Percentiles rank a stretch among this genome's conserved stretches.
Conservation (phyloP, 148 eudicot genomes). For the Chenopodium suecicum region DNA sequence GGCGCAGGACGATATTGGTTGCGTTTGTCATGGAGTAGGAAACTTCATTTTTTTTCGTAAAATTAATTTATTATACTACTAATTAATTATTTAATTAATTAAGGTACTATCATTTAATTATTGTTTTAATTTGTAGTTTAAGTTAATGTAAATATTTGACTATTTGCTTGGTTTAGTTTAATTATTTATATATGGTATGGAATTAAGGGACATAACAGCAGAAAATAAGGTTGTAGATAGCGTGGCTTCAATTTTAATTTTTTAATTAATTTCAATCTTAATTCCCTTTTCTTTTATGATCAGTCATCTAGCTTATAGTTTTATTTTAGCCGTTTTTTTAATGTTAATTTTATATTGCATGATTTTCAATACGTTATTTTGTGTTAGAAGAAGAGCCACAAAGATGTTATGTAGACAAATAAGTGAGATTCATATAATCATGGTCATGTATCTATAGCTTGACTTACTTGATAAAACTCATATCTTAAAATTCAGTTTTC, state of each 20-base stretch:
- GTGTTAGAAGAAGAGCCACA: too few relatives aligned
- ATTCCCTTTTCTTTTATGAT: background rate
- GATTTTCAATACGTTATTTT: too few relatives aligned
- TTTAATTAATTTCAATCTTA: background rate
- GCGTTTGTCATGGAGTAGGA: slow-evolving; percentile 23
- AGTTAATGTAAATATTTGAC: slow-evolving; percentile 5
- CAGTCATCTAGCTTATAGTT: slow-evolving; percentile 6
- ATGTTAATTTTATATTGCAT: too few relatives aligned
- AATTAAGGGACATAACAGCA: slow-evolving; percentile 18
- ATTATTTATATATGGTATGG: background rate
- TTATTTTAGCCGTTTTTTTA: background rate
- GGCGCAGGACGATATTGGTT: background rate
- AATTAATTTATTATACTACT: background rate
- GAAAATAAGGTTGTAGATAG: slow-evolving; percentile 15
- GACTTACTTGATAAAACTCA: too few relatives aligned
- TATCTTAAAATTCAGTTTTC: too few relatives aligned
- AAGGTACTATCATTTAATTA: background rate
- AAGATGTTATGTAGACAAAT: too few relatives aligned
- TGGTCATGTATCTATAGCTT: too few relatives aligned
- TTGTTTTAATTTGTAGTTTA: slow-evolving; percentile 4
- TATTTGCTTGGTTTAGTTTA: background rate
- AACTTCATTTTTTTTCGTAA: slow-evolving; percentile 4
- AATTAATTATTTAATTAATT: background rate
- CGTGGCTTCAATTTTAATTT: slow-evolving; percentile 7
- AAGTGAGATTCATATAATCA: too few relatives aligned